These are phyloP conservation scores for Tylopilus sp. DNA, from an alignment of 1,284 basidiomycete genomes.

Conservation along the genomic window DNA sequence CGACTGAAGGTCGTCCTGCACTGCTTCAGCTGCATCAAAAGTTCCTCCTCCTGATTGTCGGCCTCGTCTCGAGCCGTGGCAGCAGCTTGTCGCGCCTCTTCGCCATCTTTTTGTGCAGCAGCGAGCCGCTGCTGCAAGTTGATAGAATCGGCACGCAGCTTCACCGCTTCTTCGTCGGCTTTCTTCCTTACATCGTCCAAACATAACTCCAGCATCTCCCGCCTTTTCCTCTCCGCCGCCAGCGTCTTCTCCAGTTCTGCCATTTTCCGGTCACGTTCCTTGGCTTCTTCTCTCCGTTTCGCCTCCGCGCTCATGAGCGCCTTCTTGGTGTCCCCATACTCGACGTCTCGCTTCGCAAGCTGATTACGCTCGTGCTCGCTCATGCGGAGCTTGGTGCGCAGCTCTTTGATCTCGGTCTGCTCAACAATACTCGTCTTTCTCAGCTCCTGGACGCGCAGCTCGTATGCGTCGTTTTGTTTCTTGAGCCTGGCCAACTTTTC, in stretches of 20 bases:
- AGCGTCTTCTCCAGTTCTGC: conserved; percentile 54
- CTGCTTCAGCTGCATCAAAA: conserved; percentile 49
- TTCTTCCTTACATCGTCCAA: conserved; percentile 43
- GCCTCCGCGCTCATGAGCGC: conserved; percentile 47
- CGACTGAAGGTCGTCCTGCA: conserved; percentile 42
- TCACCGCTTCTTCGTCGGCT: conserved; percentile 40
- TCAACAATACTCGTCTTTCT: conserved; percentile 49
- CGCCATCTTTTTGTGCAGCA: conserved; percentile 22
- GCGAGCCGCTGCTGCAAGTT: conserved; percentile 39
- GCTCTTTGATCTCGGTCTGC: conserved; percentile 59
- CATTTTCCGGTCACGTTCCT: conserved; percentile 52
- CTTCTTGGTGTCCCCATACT: conserved; percentile 51
- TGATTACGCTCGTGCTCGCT: conserved; percentile 58
- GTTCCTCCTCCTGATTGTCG: conserved; percentile 37
- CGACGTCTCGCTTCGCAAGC: conserved; percentile 48
- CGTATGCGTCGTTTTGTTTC: conserved; percentile 56
- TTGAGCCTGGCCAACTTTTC: conserved; percentile 59
- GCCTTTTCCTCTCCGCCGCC: conserved; percentile 47
- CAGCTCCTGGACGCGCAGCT: conserved; percentile 54
- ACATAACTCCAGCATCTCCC: conserved; percentile 44
- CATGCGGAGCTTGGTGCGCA: conserved; percentile 54
- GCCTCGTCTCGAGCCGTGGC: conserved; percentile 23
- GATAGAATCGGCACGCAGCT: conserved; percentile 35
- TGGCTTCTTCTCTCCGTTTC: conserved; percentile 49
- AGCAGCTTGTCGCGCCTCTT: conserved; percentile 33